Percentiles rank a stretch among this genome's conserved stretches.
These are phyloP conservation scores for Kodamaea kakaduensis DNA, from an alignment of 805 yeast genomes.

Conservation along the genomic window DNA sequence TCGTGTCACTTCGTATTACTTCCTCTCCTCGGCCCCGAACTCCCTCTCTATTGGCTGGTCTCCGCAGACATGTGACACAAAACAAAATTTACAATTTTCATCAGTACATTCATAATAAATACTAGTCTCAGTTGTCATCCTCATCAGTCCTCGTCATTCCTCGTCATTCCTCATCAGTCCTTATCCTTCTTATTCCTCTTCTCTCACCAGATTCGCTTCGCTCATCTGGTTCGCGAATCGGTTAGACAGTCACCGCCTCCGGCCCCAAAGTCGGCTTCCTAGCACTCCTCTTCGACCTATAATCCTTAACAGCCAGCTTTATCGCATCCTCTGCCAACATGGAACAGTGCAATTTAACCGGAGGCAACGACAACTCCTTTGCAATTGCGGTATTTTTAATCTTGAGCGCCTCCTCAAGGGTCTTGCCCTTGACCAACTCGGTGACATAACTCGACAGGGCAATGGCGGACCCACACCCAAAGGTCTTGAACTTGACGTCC, in stretches of 20 bases:
- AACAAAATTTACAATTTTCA: no score
- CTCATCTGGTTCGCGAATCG: no score
- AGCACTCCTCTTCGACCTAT: conserved; percentile 69
- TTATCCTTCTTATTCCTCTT: no score
- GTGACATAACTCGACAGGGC: conserved; percentile 95
- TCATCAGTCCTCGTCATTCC: no score
- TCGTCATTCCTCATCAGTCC: no score
- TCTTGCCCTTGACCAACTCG: conserved; percentile 90
- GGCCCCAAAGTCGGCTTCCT: conserved; percentile 55
- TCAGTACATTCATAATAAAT: no score
- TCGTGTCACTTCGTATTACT: no score
- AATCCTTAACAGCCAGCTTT: conserved; percentile 94
- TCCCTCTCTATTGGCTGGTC: no score
- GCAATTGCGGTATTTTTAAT: conserved; percentile 95
- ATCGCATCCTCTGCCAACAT: conserved; percentile 99
- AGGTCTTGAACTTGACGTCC: conserved; percentile 96
- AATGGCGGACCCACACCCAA: conserved; percentile 98
- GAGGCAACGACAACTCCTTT: conserved; percentile 89
- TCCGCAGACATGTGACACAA: no score
- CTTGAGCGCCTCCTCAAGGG: conserved; percentile 87
- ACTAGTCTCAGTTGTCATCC: no score
- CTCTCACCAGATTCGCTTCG: no score
- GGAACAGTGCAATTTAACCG: conserved; percentile 95
- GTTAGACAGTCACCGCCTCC: conserved; percentile 8
- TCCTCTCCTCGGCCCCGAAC: no score